Conservation (phyloP, 2,329 filamentous ascomycete genomes). For the Aspergillus sp. region DNA sequence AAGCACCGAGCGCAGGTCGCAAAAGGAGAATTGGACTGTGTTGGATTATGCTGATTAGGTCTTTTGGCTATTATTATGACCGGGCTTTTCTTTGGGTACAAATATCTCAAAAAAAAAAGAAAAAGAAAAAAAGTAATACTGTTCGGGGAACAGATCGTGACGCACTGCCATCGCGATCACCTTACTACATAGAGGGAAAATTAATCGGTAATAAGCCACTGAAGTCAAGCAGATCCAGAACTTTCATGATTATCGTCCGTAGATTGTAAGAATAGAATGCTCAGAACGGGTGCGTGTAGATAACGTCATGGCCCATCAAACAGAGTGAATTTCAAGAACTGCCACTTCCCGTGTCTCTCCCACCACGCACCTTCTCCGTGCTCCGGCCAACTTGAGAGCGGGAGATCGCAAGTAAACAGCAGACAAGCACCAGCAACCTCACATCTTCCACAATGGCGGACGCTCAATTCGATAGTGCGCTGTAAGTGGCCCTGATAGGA, state of each 20-base stretch:
- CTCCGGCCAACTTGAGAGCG: slow-evolving; percentile 12
- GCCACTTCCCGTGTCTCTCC: slow-evolving; percentile 14
- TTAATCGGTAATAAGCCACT: not conserved
- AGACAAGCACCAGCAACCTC: slow-evolving; percentile 16
- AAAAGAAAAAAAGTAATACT: not conserved
- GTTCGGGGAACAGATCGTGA: not conserved
- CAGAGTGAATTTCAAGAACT: not conserved
- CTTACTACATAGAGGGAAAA: not conserved
- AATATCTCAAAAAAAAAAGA: not conserved
- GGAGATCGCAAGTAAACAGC: slow-evolving; percentile 20
- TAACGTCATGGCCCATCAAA: not conserved
- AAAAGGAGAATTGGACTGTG: slow-evolving; percentile 21
- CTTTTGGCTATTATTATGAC: slow-evolving; percentile 6
- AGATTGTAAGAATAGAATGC: not conserved
- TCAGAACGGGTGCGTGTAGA: not conserved
- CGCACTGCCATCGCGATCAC: not conserved
- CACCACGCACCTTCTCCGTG: slow-evolving; percentile 17
- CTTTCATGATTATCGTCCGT: not conserved
- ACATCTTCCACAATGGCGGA: slow-evolving; percentile 41
- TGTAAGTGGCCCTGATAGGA: slow-evolving; percentile 38
- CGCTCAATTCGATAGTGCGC: slow-evolving; percentile 51
- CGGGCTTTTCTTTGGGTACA: slow-evolving; percentile 7
- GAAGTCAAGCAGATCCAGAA: not conserved
- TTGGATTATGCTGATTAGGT: slow-evolving; percentile 29
- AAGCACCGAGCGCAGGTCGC: slow-evolving; percentile 14